These are phyloP conservation scores for Diaporthe ilicicola DNA, from an alignment of 2,329 filamentous ascomycete genomes.

Conservation along the genomic window DNA sequence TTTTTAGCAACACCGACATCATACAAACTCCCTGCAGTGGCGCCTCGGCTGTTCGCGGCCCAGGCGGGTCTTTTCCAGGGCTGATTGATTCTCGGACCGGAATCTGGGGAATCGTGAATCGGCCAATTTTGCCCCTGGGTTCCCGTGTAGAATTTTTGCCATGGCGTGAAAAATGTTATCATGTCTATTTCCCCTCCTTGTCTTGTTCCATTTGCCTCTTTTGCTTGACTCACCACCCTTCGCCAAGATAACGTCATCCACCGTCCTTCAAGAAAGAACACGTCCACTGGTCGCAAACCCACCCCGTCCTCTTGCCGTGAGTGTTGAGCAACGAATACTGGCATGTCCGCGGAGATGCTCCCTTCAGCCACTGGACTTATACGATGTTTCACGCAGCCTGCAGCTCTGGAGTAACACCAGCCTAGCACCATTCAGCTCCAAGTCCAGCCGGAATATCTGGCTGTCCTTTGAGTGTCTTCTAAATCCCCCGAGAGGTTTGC, in stretches of 20 bases:
- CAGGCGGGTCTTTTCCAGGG: conserved; percentile 24
- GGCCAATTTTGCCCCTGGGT: background rate
- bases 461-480: no score
- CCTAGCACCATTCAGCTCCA: background rate
- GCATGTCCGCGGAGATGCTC: conserved; percentile 16
- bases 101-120: conserved; percentile 30
- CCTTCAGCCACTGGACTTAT: background rate
- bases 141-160: background rate
- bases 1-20: background rate
- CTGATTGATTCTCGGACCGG: conserved; percentile 23
- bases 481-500: no score
- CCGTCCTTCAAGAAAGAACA: no score
- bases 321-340: background rate
- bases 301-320: no score
- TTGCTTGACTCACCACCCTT: background rate
- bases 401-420: background rate
- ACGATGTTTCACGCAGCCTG: background rate
- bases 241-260: background rate
- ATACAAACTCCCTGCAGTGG: conserved; percentile 1
- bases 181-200: background rate
- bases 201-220: background rate
- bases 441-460: background rate
- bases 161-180: conserved; percentile 6
- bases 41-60: conserved; percentile 22
- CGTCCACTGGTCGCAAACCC: background rate